Evolutionary conservation across 208 protist species (phyloP), one percentile per base, ranked within the genome.

Genomic region (Sergeia podlipaevii): DNA sequence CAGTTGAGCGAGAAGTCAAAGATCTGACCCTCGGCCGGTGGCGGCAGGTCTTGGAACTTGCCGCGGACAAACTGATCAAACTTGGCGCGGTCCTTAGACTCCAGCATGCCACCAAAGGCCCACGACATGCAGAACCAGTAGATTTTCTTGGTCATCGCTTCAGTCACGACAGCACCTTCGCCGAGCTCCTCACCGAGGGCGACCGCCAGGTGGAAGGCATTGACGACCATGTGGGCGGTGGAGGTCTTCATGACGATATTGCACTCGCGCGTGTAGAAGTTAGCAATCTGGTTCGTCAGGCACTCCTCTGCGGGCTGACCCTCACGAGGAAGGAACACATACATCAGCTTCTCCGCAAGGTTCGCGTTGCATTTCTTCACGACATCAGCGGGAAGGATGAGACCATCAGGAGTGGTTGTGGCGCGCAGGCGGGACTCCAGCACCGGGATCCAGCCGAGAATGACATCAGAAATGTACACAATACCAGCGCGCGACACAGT

Each of bases 401-500:
- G 65, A 20, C 84, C 81, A 43, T 90, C 87, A 18, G 68, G 47
- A 58, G 53, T 87, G 41, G 75, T 57, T 43, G 60, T 91, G 27
- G 88, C 83, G 33, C 77, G 63, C 51, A 92, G 70, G 15, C 77
- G 76, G 28, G 89, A 89, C 65, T 94, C 77, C 17, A 96, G 63
- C 38, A 96, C 72, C 7, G 92, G 92, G 52, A 80, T 64, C 94
- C 95, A 98, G 42, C 96, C 96, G n/a, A 99, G 85, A 74, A 95
- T 87, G 5, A 91, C 77, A 23, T 93, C 83, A n/a, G 90, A 97
- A 45, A 99, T 96, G 80, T 96, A 99, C 67, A 99, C 94, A 66
- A 98, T 98, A 85, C 95, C 97, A 18, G 89, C 91, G 45, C 98
- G 96, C n/a, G 97, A 99, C 32, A 99, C 98, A 17, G 98, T 99